A percentile compares a stretch with the other conserved stretches of the same genome.
Conservation (phyloP, 345 rosid species). For the Leavenworthia alabamica region DNA sequence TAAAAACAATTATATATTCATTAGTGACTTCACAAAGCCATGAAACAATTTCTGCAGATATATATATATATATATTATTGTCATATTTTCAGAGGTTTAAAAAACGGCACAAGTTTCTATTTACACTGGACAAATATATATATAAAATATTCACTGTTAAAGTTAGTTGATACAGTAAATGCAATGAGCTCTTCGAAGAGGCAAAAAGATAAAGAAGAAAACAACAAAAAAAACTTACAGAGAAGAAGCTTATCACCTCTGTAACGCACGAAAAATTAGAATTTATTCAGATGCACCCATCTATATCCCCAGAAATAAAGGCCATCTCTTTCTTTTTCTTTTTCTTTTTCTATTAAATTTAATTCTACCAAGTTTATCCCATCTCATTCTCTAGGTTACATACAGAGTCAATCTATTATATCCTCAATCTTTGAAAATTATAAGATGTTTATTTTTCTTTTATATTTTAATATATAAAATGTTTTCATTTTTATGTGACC, state of each 20-base stretch:
- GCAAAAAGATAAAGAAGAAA: background rate
- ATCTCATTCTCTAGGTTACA: slow-evolving; percentile 1
- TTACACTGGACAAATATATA: background rate
- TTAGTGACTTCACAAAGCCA: background rate
- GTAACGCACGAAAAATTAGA: slow-evolving; percentile 1
- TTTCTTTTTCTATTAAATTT: too few relatives aligned
- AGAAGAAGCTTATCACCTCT: slow-evolving; percentile 12
- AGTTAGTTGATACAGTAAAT: slow-evolving; percentile 2
- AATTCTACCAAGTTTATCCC: slow-evolving; percentile 15
- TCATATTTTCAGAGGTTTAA: background rate
- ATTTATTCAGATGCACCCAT: background rate
- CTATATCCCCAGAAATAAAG: background rate
- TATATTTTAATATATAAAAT: too few relatives aligned
- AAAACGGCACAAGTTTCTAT: slow-evolving; percentile 10
- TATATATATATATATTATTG: background rate
- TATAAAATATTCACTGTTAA: background rate
- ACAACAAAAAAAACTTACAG: background rate
- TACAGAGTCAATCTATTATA: too few relatives aligned
- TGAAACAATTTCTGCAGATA: background rate
- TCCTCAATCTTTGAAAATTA: too few relatives aligned
- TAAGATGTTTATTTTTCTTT: too few relatives aligned
- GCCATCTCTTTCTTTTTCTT: background rate
- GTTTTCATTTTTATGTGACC: too few relatives aligned
- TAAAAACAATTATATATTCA: background rate
- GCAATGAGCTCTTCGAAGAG: background rate